Evolutionary conservation across 805 yeast species (phyloP).

Genomic region (Ogataea parapolymorpha): DNA sequence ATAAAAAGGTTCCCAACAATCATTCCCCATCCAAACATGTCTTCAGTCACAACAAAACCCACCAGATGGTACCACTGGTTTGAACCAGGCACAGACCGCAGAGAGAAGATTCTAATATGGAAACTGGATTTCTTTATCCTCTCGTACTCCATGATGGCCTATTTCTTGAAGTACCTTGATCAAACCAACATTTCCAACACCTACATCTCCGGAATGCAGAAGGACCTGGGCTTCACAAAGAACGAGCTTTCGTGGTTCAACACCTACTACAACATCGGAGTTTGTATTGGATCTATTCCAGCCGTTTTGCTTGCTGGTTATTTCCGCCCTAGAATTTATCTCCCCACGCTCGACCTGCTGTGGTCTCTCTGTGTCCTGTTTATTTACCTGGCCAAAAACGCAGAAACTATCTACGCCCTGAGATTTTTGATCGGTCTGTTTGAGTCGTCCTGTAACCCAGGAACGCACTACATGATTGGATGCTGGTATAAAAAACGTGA

Average conservation of each 20-base stretch:
- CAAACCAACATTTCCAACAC: conserved; percentile 55
- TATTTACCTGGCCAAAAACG: conserved; percentile 34
- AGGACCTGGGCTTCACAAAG: conserved; percentile 31
- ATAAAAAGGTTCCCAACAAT: too few relatives aligned
- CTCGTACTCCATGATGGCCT: conserved; percentile 31
- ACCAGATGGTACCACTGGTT: conserved; percentile 17
- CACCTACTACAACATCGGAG: conserved; percentile 41
- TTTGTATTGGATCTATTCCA: conserved; percentile 60
- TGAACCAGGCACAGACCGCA: conserved; percentile 12
- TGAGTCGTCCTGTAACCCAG: conserved; percentile 39
- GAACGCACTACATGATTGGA: conserved; percentile 38
- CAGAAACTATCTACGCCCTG: conserved; percentile 50
- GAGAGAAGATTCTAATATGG: conserved; percentile 14
- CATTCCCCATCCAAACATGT: neutral
- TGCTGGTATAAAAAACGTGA: conserved; percentile 57
- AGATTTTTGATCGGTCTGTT: conserved; percentile 60
- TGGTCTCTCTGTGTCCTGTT: conserved; percentile 44
- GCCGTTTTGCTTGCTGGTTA: conserved; percentile 44
- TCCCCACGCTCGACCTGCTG: conserved; percentile 43
- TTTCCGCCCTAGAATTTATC: conserved; percentile 44
- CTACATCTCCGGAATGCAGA: conserved; percentile 66
- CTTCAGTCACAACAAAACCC: conserved; percentile 1
- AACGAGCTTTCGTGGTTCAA: conserved; percentile 26
- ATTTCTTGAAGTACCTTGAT: conserved; percentile 49
- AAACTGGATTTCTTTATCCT: conserved; percentile 31